phyloP scores from a whole-genome alignment of 2,329 filamentous ascomycete genomes.

The Fragosphaeria purpurea region DNA sequence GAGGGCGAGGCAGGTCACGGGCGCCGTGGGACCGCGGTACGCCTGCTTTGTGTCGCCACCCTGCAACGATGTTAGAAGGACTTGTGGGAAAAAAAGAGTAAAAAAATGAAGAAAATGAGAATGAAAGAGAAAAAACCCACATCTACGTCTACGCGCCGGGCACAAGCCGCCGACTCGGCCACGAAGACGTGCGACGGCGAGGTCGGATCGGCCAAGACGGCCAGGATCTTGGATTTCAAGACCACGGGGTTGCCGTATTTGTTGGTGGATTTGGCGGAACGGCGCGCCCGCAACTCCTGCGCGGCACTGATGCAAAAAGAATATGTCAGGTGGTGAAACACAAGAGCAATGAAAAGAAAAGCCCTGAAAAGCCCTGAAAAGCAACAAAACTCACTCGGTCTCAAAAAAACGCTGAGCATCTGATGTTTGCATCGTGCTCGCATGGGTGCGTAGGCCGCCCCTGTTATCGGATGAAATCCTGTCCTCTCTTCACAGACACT shows the following conservation, averaged over 20 bases:
- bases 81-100: neutral
- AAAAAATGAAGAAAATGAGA: neutral
- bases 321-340: too few relatives aligned
- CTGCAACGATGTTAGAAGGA: conserved; percentile 17
- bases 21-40: conserved; percentile 68
- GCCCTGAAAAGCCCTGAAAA: too few relatives aligned
- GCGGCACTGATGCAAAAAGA: conserved; percentile 37
- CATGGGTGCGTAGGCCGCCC: too few relatives aligned
- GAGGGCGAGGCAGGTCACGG: conserved; percentile 67
- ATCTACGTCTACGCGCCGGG: conserved; percentile 64
- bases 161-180: conserved; percentile 76
- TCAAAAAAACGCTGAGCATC: conserved; percentile 84
- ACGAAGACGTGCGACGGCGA: conserved; percentile 56
- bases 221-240: conserved; percentile 79
- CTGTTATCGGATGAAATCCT: too few relatives aligned
- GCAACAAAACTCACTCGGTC: conserved; percentile 55
- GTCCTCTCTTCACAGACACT: too few relatives aligned
- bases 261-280: conserved; percentile 63
- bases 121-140: conserved; percentile 34
- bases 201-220: conserved; percentile 57
- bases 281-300: conserved; percentile 43
- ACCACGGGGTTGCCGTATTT: conserved; percentile 71
- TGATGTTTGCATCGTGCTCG: conserved; percentile 49
- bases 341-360: too few relatives aligned
- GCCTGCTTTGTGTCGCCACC: conserved; percentile 31